A percentile compares a stretch with the other conserved stretches of the same genome.
Evolutionary conservation across 352 stramenopile genomes (phyloP).

Genomic region (Pythium volutum): DNA sequence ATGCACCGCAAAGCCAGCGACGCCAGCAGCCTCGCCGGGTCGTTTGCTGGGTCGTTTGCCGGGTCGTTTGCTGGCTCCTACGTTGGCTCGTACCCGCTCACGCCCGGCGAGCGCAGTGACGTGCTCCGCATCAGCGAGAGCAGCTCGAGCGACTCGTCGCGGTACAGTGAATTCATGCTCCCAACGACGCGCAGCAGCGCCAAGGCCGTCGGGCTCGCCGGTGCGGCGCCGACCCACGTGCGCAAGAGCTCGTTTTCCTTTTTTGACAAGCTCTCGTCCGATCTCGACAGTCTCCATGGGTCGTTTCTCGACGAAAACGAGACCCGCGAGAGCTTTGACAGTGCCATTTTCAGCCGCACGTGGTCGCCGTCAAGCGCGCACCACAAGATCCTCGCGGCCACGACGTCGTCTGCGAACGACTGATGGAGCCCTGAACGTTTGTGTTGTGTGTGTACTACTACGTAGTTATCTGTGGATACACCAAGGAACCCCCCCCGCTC

Average conservation of each 20-base stretch:
- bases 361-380: slow-evolving; percentile 27
- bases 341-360: slow-evolving; percentile 26
- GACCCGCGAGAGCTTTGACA: slow-evolving; percentile 23
- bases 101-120: slow-evolving; percentile 39
- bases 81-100: slow-evolving; percentile 28
- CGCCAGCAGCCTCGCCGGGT: slow-evolving; percentile 46
- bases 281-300: slow-evolving; percentile 54
- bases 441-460: not conserved
- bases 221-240: slow-evolving; percentile 19
- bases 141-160: slow-evolving; percentile 70
- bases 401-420: slow-evolving; percentile 14
- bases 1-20: slow-evolving; percentile 84
- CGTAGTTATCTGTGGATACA: not conserved
- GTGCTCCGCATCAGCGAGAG: slow-evolving; percentile 51
- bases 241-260: slow-evolving; percentile 86
- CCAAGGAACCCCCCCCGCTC: not conserved
- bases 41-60: slow-evolving; percentile 15
- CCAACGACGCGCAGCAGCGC: slow-evolving; percentile 45
- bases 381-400: slow-evolving; percentile 27
- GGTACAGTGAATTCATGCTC: slow-evolving; percentile 40
- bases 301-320: slow-evolving; percentile 36
- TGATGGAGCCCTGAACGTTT: slow-evolving; percentile 1
- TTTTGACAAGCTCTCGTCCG: slow-evolving; percentile 81
- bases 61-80: slow-evolving; percentile 42
- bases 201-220: slow-evolving; percentile 30